Percentiles rank a stretch among this genome's conserved stretches.
These are phyloP conservation scores for Colletotrichum falcatum DNA, from an alignment of 2,329 filamentous ascomycete species.

Conservation along the genomic window DNA sequence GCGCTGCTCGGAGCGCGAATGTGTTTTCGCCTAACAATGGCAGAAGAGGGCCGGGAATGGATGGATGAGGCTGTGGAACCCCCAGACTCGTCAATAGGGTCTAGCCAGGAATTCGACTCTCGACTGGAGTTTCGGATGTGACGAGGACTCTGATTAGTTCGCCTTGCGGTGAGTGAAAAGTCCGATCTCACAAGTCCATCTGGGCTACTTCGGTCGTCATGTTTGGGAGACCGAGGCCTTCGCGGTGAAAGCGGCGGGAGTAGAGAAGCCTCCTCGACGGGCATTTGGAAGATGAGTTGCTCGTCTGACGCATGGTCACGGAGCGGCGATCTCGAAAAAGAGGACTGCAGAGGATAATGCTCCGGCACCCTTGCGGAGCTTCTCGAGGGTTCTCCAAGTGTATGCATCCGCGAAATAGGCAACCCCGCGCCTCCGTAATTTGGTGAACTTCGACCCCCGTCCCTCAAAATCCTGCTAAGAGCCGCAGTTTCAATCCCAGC, in stretches of 20 bases:
- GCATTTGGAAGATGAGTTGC: constrained; percentile 58
- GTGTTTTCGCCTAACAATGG: constrained; percentile 76
- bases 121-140: constrained; percentile 74
- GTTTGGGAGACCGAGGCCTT: constrained; percentile 58
- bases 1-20: constrained; percentile 75
- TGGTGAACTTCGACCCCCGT: constrained; percentile 11
- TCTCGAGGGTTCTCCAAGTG: constrained; percentile 15
- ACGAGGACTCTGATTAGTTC: constrained; percentile 46
- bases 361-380: constrained; percentile 41
- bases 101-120: constrained; percentile 91
- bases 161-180: constrained; percentile 48
- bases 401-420: constrained; percentile 41
- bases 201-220: constrained; percentile 41
- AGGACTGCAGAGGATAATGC: constrained; percentile 60
- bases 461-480: constrained; percentile 57
- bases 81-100: constrained; percentile 91
- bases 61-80: constrained; percentile 83
- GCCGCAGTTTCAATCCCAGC: constrained; percentile 65
- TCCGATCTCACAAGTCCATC: constrained; percentile 51
- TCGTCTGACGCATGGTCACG: constrained; percentile 49
- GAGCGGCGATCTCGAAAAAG: constrained; percentile 65
- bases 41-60: constrained; percentile 81
- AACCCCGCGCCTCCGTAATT: constrained; percentile 17
- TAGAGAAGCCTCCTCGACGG: constrained; percentile 70
- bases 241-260: constrained; percentile 78